Evolutionary conservation across 352 stramenopile species (phyloP), one percentile per base, ranked within the genome.

Genomic region (Pilasporangium apinafurcum): DNA sequence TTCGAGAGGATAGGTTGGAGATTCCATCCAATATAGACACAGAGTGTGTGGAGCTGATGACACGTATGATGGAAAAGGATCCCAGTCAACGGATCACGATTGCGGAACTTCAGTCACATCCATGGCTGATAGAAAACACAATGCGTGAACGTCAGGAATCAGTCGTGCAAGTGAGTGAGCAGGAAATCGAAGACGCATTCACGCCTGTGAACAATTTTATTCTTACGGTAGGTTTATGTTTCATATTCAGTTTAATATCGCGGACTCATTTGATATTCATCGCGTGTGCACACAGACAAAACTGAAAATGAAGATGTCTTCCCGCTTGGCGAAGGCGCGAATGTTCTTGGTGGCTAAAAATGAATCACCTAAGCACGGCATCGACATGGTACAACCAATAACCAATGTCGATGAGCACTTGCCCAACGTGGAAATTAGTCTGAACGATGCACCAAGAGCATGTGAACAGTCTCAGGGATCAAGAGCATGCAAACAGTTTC

Each of bases 141-240:
- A 29, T 30, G 3, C 3, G 18, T 3, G 10, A 17, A 8, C 30
- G 28, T 31, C 29, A 35, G 24, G 31, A 39, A 3, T 12, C 27
- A 8, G n/a, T 53, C 17, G 49, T 86, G 10, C 47, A 76, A 9
- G 74, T 90, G 29, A 80, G 62, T 3, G 48, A 65, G 12, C 59
- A 81, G 34, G 77, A 90, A 33, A 85, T 90, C 44, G 74, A 87
- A 35, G 68, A 63, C 3, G 77, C 77, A 12, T 87, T 90, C 51
- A 90, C 74, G 8, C 77, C 77, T 1, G 62, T 87, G 10, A 90
- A 90, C 49, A 90, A 87, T 50, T 86, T 90, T 46, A 76, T 90
- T 20, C 61, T 90, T 26, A 82, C 87, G 55, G 62, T 59, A 21
- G 22, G 55, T 16, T n/a, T n/a, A n/a, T n/a, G n/a, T n/a, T n/a